Percentiles rank a stretch among this genome's conserved stretches.
Conservation (phyloP, 306 rosid species). For the Styphnolobium japonicum region DNA sequence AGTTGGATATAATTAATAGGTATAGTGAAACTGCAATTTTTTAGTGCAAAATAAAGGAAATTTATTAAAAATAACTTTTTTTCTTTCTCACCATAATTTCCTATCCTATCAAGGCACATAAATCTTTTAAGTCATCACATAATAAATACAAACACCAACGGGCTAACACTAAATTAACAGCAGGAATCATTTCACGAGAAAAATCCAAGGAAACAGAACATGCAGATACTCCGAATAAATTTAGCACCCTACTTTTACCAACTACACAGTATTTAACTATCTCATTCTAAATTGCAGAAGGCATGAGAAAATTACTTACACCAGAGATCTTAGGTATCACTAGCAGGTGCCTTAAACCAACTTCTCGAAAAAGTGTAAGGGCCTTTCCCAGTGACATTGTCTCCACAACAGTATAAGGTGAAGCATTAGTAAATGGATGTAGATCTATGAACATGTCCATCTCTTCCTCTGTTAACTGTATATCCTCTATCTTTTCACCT, state of each 20-base stretch:
- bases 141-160: not conserved
- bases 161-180: not conserved
- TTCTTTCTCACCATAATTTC: not conserved
- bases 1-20: not conserved
- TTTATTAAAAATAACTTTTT: not conserved
- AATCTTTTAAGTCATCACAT: not conserved
- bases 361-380: conserved; percentile 69
- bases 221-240: not conserved
- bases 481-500: conserved; percentile 52
- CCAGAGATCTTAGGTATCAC: conserved; percentile 77
- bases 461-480: conserved; percentile 68
- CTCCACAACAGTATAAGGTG: conserved; percentile 90
- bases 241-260: not conserved
- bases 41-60: not conserved
- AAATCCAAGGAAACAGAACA: not conserved
- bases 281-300: conserved; percentile 8
- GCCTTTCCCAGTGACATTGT: conserved; percentile 94
- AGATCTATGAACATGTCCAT: conserved; percentile 83
- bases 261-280: not conserved
- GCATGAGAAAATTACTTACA: conserved; percentile 54
- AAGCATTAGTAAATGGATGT: conserved; percentile 85
- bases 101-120: not conserved
- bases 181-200: not conserved
- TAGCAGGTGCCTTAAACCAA: conserved; percentile 86
- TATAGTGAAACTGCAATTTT: not conserved